Evolutionary conservation across 371 early-diverging fungal species (phyloP).

Genomic region (Mucor piriformis): DNA sequence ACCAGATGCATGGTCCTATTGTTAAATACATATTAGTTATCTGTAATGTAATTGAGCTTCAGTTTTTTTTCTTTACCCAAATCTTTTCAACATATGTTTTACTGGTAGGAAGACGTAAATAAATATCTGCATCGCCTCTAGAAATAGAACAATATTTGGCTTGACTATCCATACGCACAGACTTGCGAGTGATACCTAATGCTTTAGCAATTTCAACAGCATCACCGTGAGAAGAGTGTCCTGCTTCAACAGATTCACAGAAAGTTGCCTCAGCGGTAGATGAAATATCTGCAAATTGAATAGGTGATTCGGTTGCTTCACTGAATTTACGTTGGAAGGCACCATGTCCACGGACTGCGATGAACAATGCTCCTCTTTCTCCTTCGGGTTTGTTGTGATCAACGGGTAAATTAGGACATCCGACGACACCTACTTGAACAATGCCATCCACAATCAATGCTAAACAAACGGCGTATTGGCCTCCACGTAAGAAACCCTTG

Average conservation of each 20-base stretch:
- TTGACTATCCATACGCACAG: constrained; percentile 93
- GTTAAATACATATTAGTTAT: background rate
- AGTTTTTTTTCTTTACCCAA: constrained; percentile 66
- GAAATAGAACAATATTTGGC: constrained; percentile 91
- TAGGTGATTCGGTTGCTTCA: constrained; percentile 58
- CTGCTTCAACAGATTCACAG: constrained; percentile 96
- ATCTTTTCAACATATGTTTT: constrained; percentile 92
- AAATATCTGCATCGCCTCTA: constrained; percentile 91
- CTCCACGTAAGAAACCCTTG: constrained; percentile 95
- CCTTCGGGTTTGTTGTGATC: constrained; percentile 63
- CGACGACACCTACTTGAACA: constrained; percentile 91
- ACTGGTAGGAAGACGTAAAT: constrained; percentile 83
- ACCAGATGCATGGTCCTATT: constrained; percentile 94
- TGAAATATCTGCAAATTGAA: constrained; percentile 63
- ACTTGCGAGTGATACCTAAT: constrained; percentile 73
- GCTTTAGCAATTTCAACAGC: constrained; percentile 75
- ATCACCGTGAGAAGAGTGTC: constrained; percentile 85
- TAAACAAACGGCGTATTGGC: constrained; percentile 96
- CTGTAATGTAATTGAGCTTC: background rate
- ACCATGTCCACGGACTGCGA: constrained; percentile 83
- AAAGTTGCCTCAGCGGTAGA: constrained; percentile 70
- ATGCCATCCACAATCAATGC: constrained; percentile 89
- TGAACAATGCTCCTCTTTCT: constrained; percentile 76
- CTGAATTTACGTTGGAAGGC: constrained; percentile 81
- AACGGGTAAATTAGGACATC: constrained; percentile 92